These are phyloP conservation scores for Xylaria flabelliformis DNA, from an alignment of 495 filamentous ascomycete genomes.

Conservation along the genomic window DNA sequence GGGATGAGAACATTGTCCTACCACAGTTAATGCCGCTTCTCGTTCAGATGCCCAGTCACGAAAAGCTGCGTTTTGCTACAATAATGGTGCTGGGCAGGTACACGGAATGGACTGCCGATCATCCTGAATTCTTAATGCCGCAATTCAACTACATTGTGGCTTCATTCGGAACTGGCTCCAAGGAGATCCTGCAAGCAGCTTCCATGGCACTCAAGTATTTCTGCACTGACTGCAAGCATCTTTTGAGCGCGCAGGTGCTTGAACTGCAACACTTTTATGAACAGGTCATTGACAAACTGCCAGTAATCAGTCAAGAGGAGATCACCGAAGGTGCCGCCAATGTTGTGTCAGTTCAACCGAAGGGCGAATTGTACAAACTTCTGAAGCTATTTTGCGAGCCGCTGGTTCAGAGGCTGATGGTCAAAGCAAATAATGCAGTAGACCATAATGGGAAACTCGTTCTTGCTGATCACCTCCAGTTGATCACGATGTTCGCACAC, in stretches of 20 bases:
- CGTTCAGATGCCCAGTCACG: conserved; percentile 91
- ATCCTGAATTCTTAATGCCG: conserved; percentile 87
- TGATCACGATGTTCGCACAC: conserved; percentile 89
- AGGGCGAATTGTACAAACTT: conserved; percentile 76
- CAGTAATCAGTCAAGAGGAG: conserved; percentile 87
- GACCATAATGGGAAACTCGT: conserved; percentile 80
- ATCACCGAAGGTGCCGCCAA: conserved; percentile 92
- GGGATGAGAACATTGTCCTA: conserved; percentile 82
- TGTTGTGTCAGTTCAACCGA: conserved; percentile 85
- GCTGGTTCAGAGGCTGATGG: conserved; percentile 83
- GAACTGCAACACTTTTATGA: conserved; percentile 93
- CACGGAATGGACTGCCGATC: conserved; percentile 95
- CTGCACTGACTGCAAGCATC: conserved; percentile 88
- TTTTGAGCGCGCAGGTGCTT: conserved; percentile 77
- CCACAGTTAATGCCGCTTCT: conserved; percentile 90
- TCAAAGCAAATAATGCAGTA: conserved; percentile 81
- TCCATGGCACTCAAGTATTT: conserved; percentile 97
- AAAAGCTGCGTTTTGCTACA: conserved; percentile 94
- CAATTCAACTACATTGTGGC: conserved; percentile 94
- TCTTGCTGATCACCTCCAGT: conserved; percentile 87
- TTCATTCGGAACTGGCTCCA: conserved; percentile 82
- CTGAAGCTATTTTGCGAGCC: conserved; percentile 95
- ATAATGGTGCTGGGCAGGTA: conserved; percentile 97
- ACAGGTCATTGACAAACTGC: conserved; percentile 81
- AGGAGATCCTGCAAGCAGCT: conserved; percentile 87